phyloP scores from a whole-genome alignment of 805 yeast species.

The Starmera amethionina region DNA sequence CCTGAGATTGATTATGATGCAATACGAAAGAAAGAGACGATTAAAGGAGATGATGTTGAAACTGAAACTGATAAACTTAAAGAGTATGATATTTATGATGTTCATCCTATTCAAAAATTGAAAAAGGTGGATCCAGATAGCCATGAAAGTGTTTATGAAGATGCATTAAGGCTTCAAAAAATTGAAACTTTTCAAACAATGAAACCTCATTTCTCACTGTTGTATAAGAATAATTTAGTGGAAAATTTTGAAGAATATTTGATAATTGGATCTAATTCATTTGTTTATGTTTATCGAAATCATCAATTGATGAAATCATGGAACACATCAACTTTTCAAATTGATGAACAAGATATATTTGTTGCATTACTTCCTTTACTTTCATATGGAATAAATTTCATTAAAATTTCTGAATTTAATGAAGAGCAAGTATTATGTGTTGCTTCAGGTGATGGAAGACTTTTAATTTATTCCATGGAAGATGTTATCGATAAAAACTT shows the following conservation, averaged over 20 bases:
- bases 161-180: conserved; percentile 4
- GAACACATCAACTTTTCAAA: conserved; percentile 9
- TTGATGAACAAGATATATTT: conserved; percentile 23
- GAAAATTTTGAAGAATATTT: conserved; percentile 6
- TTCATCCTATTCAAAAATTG: conserved; percentile 6
- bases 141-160: conserved; percentile 8
- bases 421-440: conserved; percentile 34
- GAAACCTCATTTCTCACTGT: conserved; percentile 1
- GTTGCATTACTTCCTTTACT: conserved; percentile 41
- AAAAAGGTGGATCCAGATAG: not conserved
- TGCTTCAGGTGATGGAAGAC: conserved; percentile 48
- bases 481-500: conserved; percentile 19
- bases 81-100: conserved; percentile 9
- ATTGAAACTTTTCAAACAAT: not conserved
- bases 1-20: no score
- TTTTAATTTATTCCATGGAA: conserved; percentile 27
- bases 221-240: conserved; percentile 12
- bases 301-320: conserved; percentile 1
- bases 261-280: conserved; percentile 7
- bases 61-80: no score
- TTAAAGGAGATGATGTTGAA: no score
- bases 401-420: conserved; percentile 29
- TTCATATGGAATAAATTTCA: conserved; percentile 48
- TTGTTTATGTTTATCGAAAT: conserved; percentile 4
- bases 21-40: no score